Evolutionary conservation across 176 grass and related monocot genomes (phyloP).

Genomic region (Rhynchospora pubera): DNA sequence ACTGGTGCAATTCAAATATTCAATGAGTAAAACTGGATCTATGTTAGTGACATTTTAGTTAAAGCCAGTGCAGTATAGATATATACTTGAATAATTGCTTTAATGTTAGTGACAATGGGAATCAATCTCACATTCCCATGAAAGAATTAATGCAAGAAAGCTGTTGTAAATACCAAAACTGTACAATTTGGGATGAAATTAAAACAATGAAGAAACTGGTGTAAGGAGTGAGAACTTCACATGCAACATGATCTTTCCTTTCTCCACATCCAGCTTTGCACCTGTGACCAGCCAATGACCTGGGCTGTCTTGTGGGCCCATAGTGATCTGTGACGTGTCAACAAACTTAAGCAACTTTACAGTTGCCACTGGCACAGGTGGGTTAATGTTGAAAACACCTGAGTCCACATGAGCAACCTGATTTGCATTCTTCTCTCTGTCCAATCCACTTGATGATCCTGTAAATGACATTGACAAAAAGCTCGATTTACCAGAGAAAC

Average conservation of each 20-base stretch:
- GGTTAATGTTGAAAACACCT: conserved; percentile 44
- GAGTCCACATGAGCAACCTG: conserved; percentile 42
- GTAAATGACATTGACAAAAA: conserved; percentile 43
- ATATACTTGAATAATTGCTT: not conserved
- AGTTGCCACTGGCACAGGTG: conserved; percentile 52
- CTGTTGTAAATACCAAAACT: not conserved
- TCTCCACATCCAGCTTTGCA: conserved; percentile 64
- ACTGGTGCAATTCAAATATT: too few relatives aligned
- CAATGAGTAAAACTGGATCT: too few relatives aligned
- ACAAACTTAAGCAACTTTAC: conserved; percentile 75
- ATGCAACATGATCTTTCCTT: conserved; percentile 69
- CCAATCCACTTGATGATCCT: not conserved
- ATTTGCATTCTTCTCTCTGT: conserved; percentile 24
- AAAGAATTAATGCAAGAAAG: not conserved
- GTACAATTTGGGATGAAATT: not conserved
- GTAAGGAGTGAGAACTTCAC: conserved; percentile 85
- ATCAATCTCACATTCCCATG: not conserved
- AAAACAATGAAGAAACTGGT: conserved; percentile 35
- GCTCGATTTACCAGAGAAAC: conserved; percentile 39
- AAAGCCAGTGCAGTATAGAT: too few relatives aligned
- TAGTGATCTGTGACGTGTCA: conserved; percentile 56
- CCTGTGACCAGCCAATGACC: conserved; percentile 91
- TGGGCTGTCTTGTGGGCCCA: conserved; percentile 64
- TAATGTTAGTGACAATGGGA: not conserved
- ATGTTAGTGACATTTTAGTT: too few relatives aligned